Evolutionary conservation across 192 early-diverging fungal genomes (phyloP), one percentile per base, ranked within the genome.

Genomic region (Bifiguratus adelaidae): DNA sequence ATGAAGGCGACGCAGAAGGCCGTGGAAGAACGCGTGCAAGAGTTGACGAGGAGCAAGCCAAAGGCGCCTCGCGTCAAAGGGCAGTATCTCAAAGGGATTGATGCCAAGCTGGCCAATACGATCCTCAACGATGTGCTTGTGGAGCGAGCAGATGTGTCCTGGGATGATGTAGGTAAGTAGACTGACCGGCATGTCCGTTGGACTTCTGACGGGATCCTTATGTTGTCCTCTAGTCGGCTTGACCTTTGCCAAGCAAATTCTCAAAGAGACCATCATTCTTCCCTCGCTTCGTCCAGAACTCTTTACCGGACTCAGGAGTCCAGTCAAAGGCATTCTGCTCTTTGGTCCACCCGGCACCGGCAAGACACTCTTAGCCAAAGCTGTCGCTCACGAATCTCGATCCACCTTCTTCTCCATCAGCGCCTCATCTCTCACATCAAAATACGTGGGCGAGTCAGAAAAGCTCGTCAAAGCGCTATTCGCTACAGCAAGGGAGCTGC

Each of bases 371-470:
- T 86, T 96, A 28, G 92, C 80, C 13, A 88, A 89, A 34, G 86
- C 84, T 64, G 91, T 94, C 21, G 91, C 91, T 4, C 73, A 74
- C 40, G 41, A 61, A 19, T 80, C 80, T n/a, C 73, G 78, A 3
- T 87, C 91, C 3, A 91, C 87, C 1, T 96, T 96, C 60, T 94
- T 96, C 63, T 82, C 70, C 51, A 96, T 96, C 53, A 56, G 81
- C 48, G 73, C 83, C 3, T 91, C 90, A 4, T 88, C 89, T 7
- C 66, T 96, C 35, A 96, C 91, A 7, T 91, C 88, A 8, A 95
- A 95, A 55, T 96, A 88, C 86, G 81, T 92, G 2, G 88, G 92
- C 24, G 90, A 95, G 51, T 88, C 88, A 26, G 92, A 95, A 53
- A 95, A 95, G 55, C 84, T 93, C 85, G 55, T 88, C n/a, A 78